Conservation (phyloP, 306 rosid species). For the Arachis stenosperma region DNA sequence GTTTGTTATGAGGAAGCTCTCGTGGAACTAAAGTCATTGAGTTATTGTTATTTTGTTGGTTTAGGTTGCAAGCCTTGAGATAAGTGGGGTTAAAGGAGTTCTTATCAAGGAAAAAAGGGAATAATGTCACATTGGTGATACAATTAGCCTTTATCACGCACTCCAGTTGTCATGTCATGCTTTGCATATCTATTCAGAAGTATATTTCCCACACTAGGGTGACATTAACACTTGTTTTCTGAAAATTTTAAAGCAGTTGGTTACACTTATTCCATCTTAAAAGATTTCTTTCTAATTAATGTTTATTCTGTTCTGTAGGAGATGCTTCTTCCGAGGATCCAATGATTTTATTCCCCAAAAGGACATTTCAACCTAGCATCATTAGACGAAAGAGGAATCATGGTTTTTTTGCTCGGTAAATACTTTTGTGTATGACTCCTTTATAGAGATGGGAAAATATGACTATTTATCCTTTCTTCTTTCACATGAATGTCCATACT, state of each 20-base stretch:
- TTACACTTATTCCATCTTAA: background rate
- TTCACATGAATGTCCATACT: background rate
- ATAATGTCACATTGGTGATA: background rate
- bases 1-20: background rate
- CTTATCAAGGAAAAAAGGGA: background rate
- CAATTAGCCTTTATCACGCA: background rate
- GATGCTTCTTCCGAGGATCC: constrained; percentile 65
- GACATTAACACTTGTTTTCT: background rate
- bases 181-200: background rate
- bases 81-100: background rate
- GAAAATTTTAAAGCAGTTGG: constrained; percentile 23
- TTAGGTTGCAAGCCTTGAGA: background rate
- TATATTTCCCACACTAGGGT: constrained; percentile 5
- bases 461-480: background rate
- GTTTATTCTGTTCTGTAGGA: constrained; percentile 46
- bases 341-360: constrained; percentile 80
- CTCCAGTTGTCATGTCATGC: background rate
- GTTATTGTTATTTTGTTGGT: background rate
- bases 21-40: background rate
- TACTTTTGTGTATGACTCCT: constrained; percentile 9
- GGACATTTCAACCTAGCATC: constrained; percentile 89
- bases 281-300: background rate
- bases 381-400: constrained; percentile 85
- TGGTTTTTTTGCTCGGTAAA: constrained; percentile 90
- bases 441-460: constrained; percentile 18